Evolutionary conservation across 495 filamentous ascomycete species (phyloP).

Genomic region (Hypoxylon perforatum): DNA sequence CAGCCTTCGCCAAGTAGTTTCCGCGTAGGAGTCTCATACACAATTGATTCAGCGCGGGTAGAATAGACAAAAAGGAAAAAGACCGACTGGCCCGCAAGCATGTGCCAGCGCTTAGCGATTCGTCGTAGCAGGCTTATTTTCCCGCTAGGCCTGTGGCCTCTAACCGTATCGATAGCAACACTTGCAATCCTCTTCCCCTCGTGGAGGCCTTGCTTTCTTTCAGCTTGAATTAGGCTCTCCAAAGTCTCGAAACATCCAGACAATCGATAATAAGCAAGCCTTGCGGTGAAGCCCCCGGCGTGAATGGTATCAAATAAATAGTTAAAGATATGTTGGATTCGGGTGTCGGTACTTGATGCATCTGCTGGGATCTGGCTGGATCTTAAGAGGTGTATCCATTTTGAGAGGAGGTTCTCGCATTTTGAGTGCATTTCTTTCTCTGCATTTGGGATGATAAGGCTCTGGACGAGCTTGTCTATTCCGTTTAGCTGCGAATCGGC

Average conservation of each 20-base stretch:
- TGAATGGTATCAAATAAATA: too few species aligned
- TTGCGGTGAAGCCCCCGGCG: too few species aligned
- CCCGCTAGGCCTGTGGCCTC: background rate
- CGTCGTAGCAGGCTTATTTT: background rate
- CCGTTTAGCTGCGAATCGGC: too few species aligned
- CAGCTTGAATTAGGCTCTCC: background rate
- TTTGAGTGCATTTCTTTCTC: too few species aligned
- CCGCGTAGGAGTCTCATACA: background rate
- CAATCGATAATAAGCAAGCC: background rate
- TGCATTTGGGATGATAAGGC: too few species aligned
- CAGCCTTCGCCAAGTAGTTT: background rate
- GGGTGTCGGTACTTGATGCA: too few species aligned
- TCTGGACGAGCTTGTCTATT: too few species aligned
- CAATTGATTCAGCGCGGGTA: background rate
- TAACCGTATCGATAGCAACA: background rate
- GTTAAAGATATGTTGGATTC: too few species aligned
- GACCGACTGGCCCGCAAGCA: background rate
- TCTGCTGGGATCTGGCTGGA: too few species aligned
- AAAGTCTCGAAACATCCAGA: background rate
- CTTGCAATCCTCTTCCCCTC: background rate
- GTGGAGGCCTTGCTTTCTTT: background rate
- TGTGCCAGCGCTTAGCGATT: background rate
- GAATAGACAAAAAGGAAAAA: conserved; percentile 1
- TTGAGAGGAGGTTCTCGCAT: too few species aligned
- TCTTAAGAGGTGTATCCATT: too few species aligned